Evolutionary conservation across 2,329 filamentous ascomycete genomes (phyloP).

Genomic region (Aphanoascus verrucosus): DNA sequence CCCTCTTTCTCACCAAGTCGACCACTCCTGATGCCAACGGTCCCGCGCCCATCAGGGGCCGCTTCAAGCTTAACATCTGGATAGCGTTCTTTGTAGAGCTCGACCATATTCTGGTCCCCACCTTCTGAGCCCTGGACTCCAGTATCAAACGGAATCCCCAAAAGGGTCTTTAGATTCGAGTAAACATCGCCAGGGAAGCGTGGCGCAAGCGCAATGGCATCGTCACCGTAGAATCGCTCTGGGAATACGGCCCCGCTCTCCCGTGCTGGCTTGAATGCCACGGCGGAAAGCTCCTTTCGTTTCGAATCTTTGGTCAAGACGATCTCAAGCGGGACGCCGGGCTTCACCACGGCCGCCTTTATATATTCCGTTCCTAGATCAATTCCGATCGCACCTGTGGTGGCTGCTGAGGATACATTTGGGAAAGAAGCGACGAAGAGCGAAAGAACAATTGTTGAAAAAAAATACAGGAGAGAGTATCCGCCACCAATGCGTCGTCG

Average conservation of each 20-base stretch:
- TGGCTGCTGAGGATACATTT: conserved; percentile 44
- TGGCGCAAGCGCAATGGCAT: conserved; percentile 76
- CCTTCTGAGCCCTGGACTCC: conserved; percentile 29
- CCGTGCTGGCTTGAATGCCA: conserved; percentile 83
- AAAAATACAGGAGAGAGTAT: conserved; percentile 17
- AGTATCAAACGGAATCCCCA: conserved; percentile 58
- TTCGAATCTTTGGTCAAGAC: conserved; percentile 96
- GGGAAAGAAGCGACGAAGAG: conserved; percentile 46
- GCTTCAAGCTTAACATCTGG: conserved; percentile 63
- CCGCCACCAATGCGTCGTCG: conserved; percentile 28
- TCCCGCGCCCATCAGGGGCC: conserved; percentile 45
- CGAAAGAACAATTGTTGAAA: conserved; percentile 38
- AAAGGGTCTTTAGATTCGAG: conserved; percentile 78
- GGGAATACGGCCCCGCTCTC: conserved; percentile 60
- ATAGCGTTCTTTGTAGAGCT: conserved; percentile 63
- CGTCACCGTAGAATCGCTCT: conserved; percentile 82
- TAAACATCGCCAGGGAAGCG: conserved; percentile 90
- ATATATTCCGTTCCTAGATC: conserved; percentile 95
- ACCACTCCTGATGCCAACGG: conserved; percentile 71
- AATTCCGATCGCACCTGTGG: conserved; percentile 75
- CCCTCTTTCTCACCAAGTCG: conserved; percentile 55
- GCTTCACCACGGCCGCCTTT: conserved; percentile 91
- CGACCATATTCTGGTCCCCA: conserved; percentile 42
- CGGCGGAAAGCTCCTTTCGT: conserved; percentile 82
- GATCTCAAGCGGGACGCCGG: conserved; percentile 92